These are phyloP conservation scores for Aspergillus avenaceus DNA, from an alignment of 495 filamentous ascomycete genomes.

Conservation along the genomic window DNA sequence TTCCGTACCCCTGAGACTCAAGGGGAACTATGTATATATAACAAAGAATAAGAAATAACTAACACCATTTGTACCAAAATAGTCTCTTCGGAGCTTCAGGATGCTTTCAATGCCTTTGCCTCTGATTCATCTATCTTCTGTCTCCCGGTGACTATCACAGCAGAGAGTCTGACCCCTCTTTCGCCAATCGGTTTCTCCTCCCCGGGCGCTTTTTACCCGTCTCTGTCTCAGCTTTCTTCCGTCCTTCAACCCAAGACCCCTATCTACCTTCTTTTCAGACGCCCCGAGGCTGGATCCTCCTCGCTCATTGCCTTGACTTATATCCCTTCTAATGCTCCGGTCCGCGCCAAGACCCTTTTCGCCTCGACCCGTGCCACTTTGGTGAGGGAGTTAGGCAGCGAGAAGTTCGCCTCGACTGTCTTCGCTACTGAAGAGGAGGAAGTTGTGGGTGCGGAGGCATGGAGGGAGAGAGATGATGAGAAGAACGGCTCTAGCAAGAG, in stretches of 20 bases:
- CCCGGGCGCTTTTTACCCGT: conserved; percentile 52
- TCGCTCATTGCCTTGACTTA: conserved; percentile 77
- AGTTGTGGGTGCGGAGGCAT: conserved; percentile 62
- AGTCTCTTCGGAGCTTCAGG: conserved; percentile 85
- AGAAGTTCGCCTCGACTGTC: conserved; percentile 81
- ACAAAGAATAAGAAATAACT: too few relatives aligned
- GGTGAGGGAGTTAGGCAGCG: conserved; percentile 78
- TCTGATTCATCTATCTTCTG: conserved; percentile 63
- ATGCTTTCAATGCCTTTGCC: conserved; percentile 73
- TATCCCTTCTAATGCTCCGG: conserved; percentile 82
- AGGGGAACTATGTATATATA: background rate
- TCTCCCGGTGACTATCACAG: conserved; percentile 73
- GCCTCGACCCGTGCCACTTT: conserved; percentile 83
- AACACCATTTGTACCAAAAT: conserved; percentile 3
- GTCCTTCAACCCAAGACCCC: conserved; percentile 70
- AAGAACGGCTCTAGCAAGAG: conserved; percentile 24
- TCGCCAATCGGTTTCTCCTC: conserved; percentile 53
- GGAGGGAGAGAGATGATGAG: conserved; percentile 71
- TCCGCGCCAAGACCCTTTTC: conserved; percentile 95
- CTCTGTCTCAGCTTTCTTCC: conserved; percentile 59
- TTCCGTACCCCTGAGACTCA: background rate
- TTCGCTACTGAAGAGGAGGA: conserved; percentile 70
- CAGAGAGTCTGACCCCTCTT: conserved; percentile 68
- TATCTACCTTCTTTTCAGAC: conserved; percentile 80
- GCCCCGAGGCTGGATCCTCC: conserved; percentile 45